Base-by-base conservation (phyloP, 352 stramenopile genomes). In the Pythium brassicae region DNA sequence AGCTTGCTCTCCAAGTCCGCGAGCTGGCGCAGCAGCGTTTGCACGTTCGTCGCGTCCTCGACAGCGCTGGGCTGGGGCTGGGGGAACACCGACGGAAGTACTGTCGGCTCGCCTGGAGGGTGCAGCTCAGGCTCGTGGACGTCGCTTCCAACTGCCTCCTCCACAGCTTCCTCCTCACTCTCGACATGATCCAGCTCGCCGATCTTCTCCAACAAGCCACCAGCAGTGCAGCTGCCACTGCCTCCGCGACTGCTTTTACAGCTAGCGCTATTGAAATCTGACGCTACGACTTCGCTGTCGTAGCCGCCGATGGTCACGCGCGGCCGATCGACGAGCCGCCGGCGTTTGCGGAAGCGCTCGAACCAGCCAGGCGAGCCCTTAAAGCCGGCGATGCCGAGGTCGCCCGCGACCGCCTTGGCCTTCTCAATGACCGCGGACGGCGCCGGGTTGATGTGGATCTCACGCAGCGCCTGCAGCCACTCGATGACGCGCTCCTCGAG, bases 321-420 rank as follows among this genome's bases (percentile, higher is more conserved):
- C 27, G 35, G 50, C n/a, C n/a, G n/a, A 48, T 62, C 56, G 4
- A 44, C 50, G 26, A 62, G 40, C 11, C 27, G 56, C 17, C 48
- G 37, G 8, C 56, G 47, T 29, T 55, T 56, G 11, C 56, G 56
- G 43, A 63, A 63, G 11, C 51, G 50, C 43, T 63, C 57, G 20
- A 63, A 50, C 57, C 50, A 63, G 10, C 50, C 57, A 1, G 57
- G 29, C 4, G 57, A 59, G 4, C 35, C 57, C 22, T 63, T 63
- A 27, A 63, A 63, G 10, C 40, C 51, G 5, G 57, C 14, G 32
- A 63, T 63, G n/a, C 57, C 50, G 40, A 63, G n/a, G 7, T 53
- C 45, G 12, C 19, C 25, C 8, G 57, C 57, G 19, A 63, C 37
- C 20, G 45, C 42, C 17, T 48, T 53, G 8, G 50, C 42, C 35